Evolutionary conservation across 2,329 filamentous ascomycete genomes (phyloP).

Genomic region (Thelonectria rubi): DNA sequence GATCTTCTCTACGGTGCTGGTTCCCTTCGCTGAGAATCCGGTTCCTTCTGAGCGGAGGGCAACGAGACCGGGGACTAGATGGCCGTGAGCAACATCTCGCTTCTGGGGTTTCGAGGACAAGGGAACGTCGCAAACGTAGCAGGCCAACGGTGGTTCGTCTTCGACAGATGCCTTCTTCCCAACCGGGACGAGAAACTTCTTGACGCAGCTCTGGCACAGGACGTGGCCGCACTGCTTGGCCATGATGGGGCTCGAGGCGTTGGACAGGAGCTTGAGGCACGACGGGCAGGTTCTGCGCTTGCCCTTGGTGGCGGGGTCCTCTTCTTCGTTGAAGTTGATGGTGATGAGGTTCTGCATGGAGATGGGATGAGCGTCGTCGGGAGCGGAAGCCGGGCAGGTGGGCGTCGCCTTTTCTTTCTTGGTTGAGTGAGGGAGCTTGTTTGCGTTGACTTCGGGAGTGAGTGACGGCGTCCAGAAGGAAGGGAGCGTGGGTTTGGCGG

Average conservation of each 20-base stretch:
- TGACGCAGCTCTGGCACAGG: slow-evolving; percentile 83
- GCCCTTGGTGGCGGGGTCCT: slow-evolving; percentile 56
- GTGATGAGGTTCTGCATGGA: slow-evolving; percentile 81
- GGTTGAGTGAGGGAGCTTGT: slow-evolving; percentile 62
- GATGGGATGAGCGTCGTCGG: slow-evolving; percentile 74
- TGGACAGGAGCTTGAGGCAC: slow-evolving; percentile 84
- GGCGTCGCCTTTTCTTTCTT: slow-evolving; percentile 74
- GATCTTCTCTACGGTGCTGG: slow-evolving; percentile 80
- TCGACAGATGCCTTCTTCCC: slow-evolving; percentile 52
- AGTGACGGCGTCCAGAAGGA: slow-evolving; percentile 95
- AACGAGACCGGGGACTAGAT: slow-evolving; percentile 76
- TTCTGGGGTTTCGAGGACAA: slow-evolving; percentile 63
- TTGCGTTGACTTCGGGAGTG: slow-evolving; percentile 65
- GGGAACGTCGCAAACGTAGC: slow-evolving; percentile 88
- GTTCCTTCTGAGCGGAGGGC: slow-evolving; percentile 87
- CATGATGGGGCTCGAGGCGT: slow-evolving; percentile 82
- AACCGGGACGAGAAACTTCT: slow-evolving; percentile 78
- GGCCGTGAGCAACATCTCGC: slow-evolving; percentile 58
- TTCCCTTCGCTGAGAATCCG: slow-evolving; percentile 89
- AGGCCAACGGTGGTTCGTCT: slow-evolving; percentile 60
- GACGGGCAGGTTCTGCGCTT: slow-evolving; percentile 74
- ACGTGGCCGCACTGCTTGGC: slow-evolving; percentile 93
- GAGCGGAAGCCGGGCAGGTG: slow-evolving; percentile 78
- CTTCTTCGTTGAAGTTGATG: slow-evolving; percentile 80
- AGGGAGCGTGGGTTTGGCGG: slow-evolving; percentile 73